These are phyloP conservation scores for Phytophthora colocasiae DNA, from an alignment of 352 stramenopile species.

Conservation along the genomic window DNA sequence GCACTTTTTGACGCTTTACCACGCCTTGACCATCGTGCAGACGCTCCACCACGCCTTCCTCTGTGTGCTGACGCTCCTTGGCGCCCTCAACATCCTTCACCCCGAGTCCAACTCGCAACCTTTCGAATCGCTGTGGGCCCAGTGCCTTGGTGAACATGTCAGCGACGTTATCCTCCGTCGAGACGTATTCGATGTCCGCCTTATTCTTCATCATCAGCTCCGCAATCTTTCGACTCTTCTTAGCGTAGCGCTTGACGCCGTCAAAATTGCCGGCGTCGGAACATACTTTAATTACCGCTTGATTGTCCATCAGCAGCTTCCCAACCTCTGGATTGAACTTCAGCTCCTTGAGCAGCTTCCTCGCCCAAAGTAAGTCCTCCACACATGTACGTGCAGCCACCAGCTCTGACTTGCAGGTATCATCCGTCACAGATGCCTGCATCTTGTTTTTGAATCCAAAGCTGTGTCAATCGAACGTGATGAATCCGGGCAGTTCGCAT, in stretches of 20 bases:
- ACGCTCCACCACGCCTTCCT: too few relatives aligned
- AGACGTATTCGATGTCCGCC: background rate
- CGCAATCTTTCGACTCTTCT: conserved; percentile 9
- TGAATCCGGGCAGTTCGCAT: conserved; percentile 2
- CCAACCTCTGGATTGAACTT: background rate
- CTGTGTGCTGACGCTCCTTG: too few relatives aligned
- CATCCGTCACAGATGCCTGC: conserved; percentile 5
- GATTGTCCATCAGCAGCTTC: background rate
- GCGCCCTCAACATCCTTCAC: too few relatives aligned
- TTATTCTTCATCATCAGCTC: background rate
- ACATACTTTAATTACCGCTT: conserved; percentile 7
- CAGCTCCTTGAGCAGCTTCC: conserved; percentile 1
- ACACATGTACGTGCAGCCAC: conserved; percentile 6
- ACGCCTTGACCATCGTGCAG: too few relatives aligned
- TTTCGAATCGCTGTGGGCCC: conserved; percentile 7
- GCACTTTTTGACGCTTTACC: too few relatives aligned
- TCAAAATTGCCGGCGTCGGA: conserved; percentile 6
- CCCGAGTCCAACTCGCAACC: background rate
- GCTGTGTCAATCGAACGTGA: conserved; percentile 3
- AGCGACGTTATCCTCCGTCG: background rate
- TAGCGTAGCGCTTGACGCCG: conserved; percentile 3
- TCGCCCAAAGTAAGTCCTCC: conserved; percentile 5
- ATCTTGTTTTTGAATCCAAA: conserved; percentile 16
- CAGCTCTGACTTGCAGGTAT: conserved; percentile 14
- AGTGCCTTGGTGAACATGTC: conserved; percentile 17